Evolutionary conservation across 129 eudicot species (phyloP).

Genomic region (Flaveria linearis): DNA sequence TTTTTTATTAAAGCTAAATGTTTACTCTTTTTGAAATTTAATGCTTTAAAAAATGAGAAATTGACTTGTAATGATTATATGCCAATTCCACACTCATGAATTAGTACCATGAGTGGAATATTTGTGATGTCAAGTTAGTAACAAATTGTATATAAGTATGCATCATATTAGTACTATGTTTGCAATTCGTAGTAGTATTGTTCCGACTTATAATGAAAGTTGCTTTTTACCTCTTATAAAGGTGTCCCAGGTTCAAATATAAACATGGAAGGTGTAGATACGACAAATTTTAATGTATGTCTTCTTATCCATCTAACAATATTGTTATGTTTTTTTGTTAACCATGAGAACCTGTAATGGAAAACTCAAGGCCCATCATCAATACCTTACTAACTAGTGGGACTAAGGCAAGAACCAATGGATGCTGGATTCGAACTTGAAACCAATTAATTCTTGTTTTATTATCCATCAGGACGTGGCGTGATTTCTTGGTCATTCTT

Average conservation of each 20-base stretch:
- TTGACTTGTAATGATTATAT: neutral
- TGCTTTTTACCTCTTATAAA: slow-evolving; percentile 32
- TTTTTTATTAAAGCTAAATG: neutral
- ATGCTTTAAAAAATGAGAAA: neutral
- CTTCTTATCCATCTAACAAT: slow-evolving; percentile 6
- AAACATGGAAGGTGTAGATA: slow-evolving; percentile 37
- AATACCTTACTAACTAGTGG: too few species aligned
- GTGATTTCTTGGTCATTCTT: neutral
- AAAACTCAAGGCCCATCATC: too few species aligned
- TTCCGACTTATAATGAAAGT: slow-evolving; percentile 12
- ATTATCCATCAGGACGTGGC: too few species aligned
- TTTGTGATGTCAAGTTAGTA: neutral
- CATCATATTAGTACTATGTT: slow-evolving; percentile 5
- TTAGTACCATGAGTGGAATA: neutral
- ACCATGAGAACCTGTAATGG: too few species aligned
- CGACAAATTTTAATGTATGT: slow-evolving; percentile 44
- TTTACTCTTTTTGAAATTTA: neutral
- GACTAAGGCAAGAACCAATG: too few species aligned
- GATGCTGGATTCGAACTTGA: too few species aligned
- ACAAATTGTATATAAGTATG: neutral
- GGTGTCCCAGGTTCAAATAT: slow-evolving; percentile 35
- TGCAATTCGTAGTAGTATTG: neutral
- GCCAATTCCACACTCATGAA: neutral
- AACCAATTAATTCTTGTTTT: neutral
- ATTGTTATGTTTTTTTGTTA: neutral